phyloP scores from a whole-genome alignment of 148 eudicot genomes.

The Camellia granthamiana region DNA sequence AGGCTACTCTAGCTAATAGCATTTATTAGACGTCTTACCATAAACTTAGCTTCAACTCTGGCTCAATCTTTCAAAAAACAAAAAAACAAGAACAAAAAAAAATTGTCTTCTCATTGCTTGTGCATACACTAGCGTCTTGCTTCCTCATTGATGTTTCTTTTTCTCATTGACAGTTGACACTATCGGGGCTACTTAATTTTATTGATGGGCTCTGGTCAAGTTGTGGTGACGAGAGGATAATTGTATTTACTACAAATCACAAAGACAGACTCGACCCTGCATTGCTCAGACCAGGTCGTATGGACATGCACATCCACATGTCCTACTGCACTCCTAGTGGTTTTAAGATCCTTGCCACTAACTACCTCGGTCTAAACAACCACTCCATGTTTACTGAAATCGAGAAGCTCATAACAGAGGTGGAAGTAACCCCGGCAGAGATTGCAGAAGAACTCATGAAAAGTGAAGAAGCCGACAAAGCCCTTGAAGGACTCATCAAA shows the following conservation, averaged over 20 bases:
- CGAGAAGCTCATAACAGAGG: conserved; percentile 13
- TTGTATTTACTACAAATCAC: conserved; percentile 22
- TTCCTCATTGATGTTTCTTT: neutral
- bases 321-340: conserved; percentile 21
- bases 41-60: too few relatives aligned
- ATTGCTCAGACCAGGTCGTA: conserved; percentile 24
- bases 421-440: conserved; percentile 21
- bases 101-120: neutral
- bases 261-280: conserved; percentile 29
- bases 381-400: conserved; percentile 19
- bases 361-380: conserved; percentile 22
- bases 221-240: conserved; percentile 29
- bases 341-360: conserved; percentile 22
- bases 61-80: too few relatives aligned
- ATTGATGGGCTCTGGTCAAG: conserved; percentile 26
- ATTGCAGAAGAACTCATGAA: conserved; percentile 29
- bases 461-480: conserved; percentile 19
- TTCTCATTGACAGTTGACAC: conserved; percentile 12
- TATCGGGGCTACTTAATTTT: conserved; percentile 17
- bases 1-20: too few relatives aligned
- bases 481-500: conserved; percentile 19
- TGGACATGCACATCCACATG: conserved; percentile 32
- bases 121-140: neutral
- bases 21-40: too few relatives aligned
- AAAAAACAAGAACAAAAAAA: too few relatives aligned